Evolutionary conservation across 2,329 filamentous ascomycete genomes (phyloP).

Genomic region (Talaromyces sp.): DNA sequence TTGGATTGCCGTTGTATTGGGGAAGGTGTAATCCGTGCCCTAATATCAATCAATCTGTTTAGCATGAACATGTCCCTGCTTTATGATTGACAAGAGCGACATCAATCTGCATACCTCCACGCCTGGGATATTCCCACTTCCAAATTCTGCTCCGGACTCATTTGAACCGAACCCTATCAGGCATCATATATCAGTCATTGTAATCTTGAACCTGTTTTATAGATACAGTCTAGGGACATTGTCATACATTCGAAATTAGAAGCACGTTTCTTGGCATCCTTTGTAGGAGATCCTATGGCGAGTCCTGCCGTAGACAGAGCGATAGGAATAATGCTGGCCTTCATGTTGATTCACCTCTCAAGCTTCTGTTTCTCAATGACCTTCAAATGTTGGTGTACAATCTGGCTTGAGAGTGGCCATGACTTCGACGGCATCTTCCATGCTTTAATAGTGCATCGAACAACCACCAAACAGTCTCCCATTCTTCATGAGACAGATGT

Average conservation of each 20-base stretch:
- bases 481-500: neutral
- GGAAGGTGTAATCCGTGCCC: neutral
- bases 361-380: neutral
- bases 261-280: neutral
- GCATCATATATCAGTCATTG: neutral
- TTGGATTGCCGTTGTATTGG: neutral
- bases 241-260: neutral
- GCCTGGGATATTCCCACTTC: neutral
- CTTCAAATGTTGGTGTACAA: neutral
- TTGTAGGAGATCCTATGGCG: neutral
- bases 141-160: neutral
- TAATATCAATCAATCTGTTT: neutral
- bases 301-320: slow-evolving; percentile 4
- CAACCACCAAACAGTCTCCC: neutral
- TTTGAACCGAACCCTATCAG: neutral
- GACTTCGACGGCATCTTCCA: neutral
- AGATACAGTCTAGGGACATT: neutral
- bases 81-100: neutral
- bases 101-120: neutral
- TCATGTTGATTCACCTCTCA: neutral
- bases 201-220: neutral
- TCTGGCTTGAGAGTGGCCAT: neutral
- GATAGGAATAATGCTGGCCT: neutral
- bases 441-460: neutral
- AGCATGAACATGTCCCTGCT: neutral